Percentiles rank a stretch among this genome's conserved stretches.
Evolutionary conservation across 345 rosid genomes (phyloP).

Genomic region (Mercurialis annua): DNA sequence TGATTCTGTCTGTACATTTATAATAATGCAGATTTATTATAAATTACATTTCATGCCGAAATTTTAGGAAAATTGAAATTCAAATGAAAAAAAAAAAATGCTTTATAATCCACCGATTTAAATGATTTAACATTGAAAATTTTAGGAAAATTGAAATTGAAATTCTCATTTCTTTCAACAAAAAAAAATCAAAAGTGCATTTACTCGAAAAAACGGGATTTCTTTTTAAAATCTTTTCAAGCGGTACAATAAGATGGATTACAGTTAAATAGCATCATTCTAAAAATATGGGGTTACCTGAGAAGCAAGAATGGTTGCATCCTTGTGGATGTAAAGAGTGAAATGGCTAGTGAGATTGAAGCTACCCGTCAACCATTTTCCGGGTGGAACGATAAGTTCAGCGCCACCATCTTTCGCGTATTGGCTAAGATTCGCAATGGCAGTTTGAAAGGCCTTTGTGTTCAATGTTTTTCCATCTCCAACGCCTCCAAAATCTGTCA

Average conservation of each 20-base stretch:
- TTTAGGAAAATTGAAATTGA: no score
- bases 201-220: no score
- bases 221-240: no score
- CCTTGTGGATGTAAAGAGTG: constrained; percentile 67
- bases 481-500: constrained; percentile 67
- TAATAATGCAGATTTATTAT: not conserved
- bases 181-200: no score
- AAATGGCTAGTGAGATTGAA: constrained; percentile 79
- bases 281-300: constrained; percentile 82
- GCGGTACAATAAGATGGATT: no score
- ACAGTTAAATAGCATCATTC: constrained; percentile 57
- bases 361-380: constrained; percentile 86
- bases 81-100: not conserved
- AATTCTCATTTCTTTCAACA: no score
- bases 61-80: not conserved
- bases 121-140: no score
- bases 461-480: constrained; percentile 73
- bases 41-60: not conserved
- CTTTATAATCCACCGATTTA: no score
- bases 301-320: constrained; percentile 64
- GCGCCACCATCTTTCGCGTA: constrained; percentile 60
- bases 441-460: constrained; percentile 50
- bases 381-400: constrained; percentile 66
- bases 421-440: constrained; percentile 46
- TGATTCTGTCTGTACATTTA: constrained; percentile 52